Percentiles rank a stretch among this genome's conserved stretches.
phyloP scores from a whole-genome alignment of 2,329 filamentous ascomycete species.

The Aspergillus sp. region DNA sequence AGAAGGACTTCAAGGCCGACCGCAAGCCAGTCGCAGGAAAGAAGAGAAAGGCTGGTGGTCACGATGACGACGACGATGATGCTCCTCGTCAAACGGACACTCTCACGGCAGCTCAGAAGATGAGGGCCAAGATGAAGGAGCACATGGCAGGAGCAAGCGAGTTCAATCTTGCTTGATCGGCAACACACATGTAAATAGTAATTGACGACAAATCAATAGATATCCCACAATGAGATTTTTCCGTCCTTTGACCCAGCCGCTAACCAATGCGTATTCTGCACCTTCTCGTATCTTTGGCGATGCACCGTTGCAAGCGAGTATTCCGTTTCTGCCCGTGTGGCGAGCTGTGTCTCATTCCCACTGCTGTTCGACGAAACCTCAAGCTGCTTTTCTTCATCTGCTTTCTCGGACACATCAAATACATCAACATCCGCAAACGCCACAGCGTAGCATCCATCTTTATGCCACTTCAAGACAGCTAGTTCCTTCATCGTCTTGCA shows the following conservation, averaged over 20 bases:
- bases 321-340: conserved; percentile 7
- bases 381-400: neutral
- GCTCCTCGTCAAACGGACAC: conserved; percentile 36
- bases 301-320: conserved; percentile 55
- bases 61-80: conserved; percentile 30
- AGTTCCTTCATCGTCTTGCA: conserved; percentile 79
- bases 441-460: conserved; percentile 79
- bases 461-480: conserved; percentile 93
- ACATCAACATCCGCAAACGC: conserved; percentile 63
- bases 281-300: conserved; percentile 63
- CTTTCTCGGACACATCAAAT: neutral
- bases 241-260: conserved; percentile 92
- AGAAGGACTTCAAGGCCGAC: conserved; percentile 50
- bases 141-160: conserved; percentile 55
- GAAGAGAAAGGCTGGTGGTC: conserved; percentile 36
- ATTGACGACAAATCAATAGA: conserved; percentile 62
- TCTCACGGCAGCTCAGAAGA: conserved; percentile 53
- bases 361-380: neutral
- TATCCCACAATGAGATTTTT: conserved; percentile 92
- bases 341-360: conserved; percentile 6
- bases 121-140: conserved; percentile 56
- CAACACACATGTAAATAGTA: conserved; percentile 29
- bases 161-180: conserved; percentile 57
- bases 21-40: conserved; percentile 39
- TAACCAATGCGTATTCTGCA: conserved; percentile 78